Evolutionary conservation across 805 yeast genomes (phyloP).

Genomic region (Wickerhamomyces queroliae): DNA sequence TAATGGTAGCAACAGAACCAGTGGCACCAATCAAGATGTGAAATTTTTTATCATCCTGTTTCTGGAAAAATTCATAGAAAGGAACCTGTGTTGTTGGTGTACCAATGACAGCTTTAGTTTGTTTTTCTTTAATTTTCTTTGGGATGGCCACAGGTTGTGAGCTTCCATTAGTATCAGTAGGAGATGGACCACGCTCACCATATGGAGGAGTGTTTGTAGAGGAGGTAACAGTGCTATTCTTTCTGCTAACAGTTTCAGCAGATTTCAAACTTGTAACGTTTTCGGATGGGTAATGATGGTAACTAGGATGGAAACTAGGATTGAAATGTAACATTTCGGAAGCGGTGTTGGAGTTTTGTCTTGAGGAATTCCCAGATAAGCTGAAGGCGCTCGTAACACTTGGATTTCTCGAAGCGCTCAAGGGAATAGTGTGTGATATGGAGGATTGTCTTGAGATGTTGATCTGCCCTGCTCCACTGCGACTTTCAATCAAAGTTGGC

Average conservation of each 20-base stretch:
- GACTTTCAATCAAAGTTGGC: not conserved
- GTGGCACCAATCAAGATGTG: constrained; percentile 91
- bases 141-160: constrained; percentile 17
- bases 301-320: constrained; percentile 8
- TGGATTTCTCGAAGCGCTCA: constrained; percentile 15
- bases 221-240: not conserved
- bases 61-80: constrained; percentile 64
- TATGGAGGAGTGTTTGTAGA: not conserved
- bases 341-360: constrained; percentile 21
- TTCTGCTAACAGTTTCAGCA: constrained; percentile 1
- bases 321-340: constrained; percentile 19
- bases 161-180: constrained; percentile 3
- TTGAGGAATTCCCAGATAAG: constrained; percentile 17
- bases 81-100: constrained; percentile 66
- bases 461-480: not conserved
- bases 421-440: constrained; percentile 3
- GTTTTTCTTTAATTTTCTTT: constrained; percentile 29
- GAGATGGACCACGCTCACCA: not conserved
- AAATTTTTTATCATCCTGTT: constrained; percentile 75
- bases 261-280: not conserved
- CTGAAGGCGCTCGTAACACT: constrained; percentile 9
- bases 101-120: constrained; percentile 46
- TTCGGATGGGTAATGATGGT: constrained; percentile 1
- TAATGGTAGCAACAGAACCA: constrained; percentile 95
- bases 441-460: constrained; percentile 13